Base-by-base conservation (phyloP, 202 grass and related monocot genomes). In the Alloteropsis angusta region DNA sequence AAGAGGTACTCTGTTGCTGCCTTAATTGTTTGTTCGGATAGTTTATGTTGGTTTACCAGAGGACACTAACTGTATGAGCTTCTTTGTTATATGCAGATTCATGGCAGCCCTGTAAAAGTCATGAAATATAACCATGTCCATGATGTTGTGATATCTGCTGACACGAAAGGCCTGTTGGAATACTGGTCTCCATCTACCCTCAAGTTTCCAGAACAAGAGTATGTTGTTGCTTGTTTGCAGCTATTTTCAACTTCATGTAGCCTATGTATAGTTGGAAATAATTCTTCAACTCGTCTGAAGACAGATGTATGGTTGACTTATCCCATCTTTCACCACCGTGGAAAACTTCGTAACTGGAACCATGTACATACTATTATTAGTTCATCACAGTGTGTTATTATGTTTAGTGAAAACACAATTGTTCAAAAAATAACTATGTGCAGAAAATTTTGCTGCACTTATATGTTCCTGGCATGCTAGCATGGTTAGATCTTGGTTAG, bases 121-220 rank as follows among this genome's bases (percentile, higher is more conserved):
- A 95, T 99, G 96, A 99, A 92, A 57, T 99, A 99, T 57, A 99
- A 99, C 60, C 69, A 77, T 37, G 35, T 55, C 3, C 73, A 93
- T 58, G 84, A 93, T 80, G 76, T 91, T 83, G 79, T 99, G 58
- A 87, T 99, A 86, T 96, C 92, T 66, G 72, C 83, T 74, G 92
- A 99, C 79, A 82, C 89, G 19, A 93, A 89, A 86, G 92, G 96
- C 25, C 71, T 99, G 39, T 80, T 99, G 63, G 92, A 99, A 57
- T 99, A 96, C 69, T 99, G 96, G 96, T 96, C 81, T 82, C 88
- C 96, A 45, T 85, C 84, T 65, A 92, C 81, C 37, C 88, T 99
- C 32, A 88, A 84, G 28, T 99, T 96, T 81, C 92, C 90, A 70
- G 88, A 99, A 79, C 83, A 89, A 84, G 82, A 53, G 96, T 96